phyloP scores from a whole-genome alignment of 1,284 basidiomycete genomes.

The Cystobasidiaceae sp. region DNA sequence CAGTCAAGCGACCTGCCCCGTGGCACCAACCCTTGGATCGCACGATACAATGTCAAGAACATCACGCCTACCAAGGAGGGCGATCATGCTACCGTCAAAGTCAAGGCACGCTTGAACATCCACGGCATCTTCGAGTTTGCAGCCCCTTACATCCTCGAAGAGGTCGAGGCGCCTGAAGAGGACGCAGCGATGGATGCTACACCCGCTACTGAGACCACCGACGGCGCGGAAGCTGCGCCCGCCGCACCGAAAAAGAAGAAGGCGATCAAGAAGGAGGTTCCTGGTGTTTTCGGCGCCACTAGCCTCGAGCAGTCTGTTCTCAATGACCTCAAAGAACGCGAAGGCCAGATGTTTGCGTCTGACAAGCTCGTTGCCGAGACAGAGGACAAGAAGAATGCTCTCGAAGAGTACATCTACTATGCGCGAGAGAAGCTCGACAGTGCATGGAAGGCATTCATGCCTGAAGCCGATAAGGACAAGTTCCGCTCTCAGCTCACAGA shows the following conservation, averaged over 20 bases:
- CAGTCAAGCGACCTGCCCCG: slow-evolving; percentile 66
- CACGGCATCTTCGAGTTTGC: slow-evolving; percentile 84
- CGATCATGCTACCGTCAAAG: slow-evolving; percentile 72
- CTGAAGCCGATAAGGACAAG: slow-evolving; percentile 66
- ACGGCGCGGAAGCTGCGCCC: slow-evolving; percentile 52
- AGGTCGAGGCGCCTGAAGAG: slow-evolving; percentile 52
- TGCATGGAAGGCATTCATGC: slow-evolving; percentile 68
- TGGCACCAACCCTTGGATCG: slow-evolving; percentile 74
- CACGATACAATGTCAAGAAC: slow-evolving; percentile 69
- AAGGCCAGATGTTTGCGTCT: slow-evolving; percentile 75
- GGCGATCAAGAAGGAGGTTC: slow-evolving; percentile 62
- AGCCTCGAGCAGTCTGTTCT: slow-evolving; percentile 60
- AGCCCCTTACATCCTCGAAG: slow-evolving; percentile 67
- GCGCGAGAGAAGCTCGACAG: slow-evolving; percentile 84
- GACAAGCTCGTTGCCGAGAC: slow-evolving; percentile 95
- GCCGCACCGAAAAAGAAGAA: slow-evolving; percentile 60
- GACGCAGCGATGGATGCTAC: too few species aligned
- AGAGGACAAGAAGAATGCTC: slow-evolving; percentile 93
- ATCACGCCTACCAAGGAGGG: slow-evolving; percentile 62
- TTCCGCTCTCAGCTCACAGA: slow-evolving; percentile 64
- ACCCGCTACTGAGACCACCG: slow-evolving; percentile 64
- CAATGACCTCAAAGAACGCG: slow-evolving; percentile 66
- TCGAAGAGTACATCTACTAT: slow-evolving; percentile 96
- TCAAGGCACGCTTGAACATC: slow-evolving; percentile 78
- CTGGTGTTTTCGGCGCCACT: slow-evolving; percentile 61